A percentile compares a stretch with the other conserved stretches of the same genome.
These are phyloP conservation scores for Clavariopsis aquatica DNA, from an alignment of 495 filamentous ascomycete genomes.

Conservation along the genomic window DNA sequence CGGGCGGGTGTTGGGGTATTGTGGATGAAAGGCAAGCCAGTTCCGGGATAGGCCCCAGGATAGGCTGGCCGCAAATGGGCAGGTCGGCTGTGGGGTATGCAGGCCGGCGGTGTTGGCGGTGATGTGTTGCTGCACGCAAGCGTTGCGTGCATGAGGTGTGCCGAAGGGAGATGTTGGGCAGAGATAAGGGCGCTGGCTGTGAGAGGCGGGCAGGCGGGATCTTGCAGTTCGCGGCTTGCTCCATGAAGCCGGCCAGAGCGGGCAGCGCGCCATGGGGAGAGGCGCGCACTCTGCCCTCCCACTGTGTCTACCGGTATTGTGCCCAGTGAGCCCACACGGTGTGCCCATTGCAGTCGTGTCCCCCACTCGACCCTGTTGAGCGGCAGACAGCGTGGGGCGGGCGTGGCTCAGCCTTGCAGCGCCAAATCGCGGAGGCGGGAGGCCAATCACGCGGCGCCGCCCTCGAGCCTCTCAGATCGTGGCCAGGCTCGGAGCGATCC, in stretches of 20 bases:
- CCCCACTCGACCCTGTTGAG: no score
- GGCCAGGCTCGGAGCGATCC: slow-evolving; percentile 4
- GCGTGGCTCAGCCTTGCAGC: slow-evolving; percentile 25
- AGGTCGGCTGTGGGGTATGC: slow-evolving; percentile 30
- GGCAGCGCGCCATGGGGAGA: not conserved
- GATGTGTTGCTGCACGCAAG: slow-evolving; percentile 24
- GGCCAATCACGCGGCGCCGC: slow-evolving; percentile 15
- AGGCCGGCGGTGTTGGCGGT: slow-evolving; percentile 8
- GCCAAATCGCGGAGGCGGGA: slow-evolving; percentile 2
- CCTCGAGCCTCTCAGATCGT: not conserved
- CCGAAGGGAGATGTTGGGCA: not conserved
- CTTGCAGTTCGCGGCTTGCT: not conserved
- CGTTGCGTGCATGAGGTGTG: slow-evolving; percentile 6
- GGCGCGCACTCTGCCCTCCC: no score
- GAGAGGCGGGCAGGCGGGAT: slow-evolving; percentile 12
- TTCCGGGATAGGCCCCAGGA: slow-evolving; percentile 6
- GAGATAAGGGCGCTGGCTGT: slow-evolving; percentile 27
- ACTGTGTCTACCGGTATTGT: no score
- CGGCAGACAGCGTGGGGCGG: no score
- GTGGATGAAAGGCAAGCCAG: not conserved
- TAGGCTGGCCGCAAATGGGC: not conserved
- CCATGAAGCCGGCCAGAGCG: not conserved
- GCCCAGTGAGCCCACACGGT: no score
- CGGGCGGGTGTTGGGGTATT: slow-evolving; percentile 6
- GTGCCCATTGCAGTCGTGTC: no score